Conservation (phyloP, 176 grass and related monocot genomes). For the Alopecurus myosuroides region DNA sequence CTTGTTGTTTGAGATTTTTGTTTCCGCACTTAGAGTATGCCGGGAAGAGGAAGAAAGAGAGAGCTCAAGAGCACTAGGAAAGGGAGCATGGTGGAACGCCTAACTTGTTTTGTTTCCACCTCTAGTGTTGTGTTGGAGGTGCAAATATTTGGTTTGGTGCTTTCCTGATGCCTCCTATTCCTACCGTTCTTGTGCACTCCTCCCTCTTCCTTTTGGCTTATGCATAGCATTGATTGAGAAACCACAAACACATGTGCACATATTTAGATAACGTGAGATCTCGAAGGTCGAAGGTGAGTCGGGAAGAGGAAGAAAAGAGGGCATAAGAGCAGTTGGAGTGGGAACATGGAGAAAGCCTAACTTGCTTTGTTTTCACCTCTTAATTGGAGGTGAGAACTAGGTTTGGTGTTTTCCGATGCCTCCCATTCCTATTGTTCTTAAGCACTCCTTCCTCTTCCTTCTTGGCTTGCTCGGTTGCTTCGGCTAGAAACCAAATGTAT, state of each 20-base stretch:
- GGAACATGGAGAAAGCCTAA: constrained; percentile 9
- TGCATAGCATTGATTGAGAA: background rate
- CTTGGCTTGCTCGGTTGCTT: background rate
- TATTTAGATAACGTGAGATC: background rate
- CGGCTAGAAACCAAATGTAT: background rate
- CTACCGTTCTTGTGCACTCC: background rate
- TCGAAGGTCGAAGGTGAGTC: background rate
- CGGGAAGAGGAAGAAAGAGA: constrained; percentile 37
- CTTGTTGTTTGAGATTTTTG: background rate
- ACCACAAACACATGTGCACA: background rate
- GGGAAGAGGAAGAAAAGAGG: constrained; percentile 33
- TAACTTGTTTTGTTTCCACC: background rate
- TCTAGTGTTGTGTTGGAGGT: background rate
- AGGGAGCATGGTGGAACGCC: constrained; percentile 43
- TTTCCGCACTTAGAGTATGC: background rate
- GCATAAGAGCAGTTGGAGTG: constrained; percentile 24
- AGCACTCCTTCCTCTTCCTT: constrained; percentile 21
- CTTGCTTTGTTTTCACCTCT: background rate
- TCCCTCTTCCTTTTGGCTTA: constrained; percentile 12
- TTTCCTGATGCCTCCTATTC: constrained; percentile 21
- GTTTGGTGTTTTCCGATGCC: constrained; percentile 19
- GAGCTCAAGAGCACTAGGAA: constrained; percentile 21
- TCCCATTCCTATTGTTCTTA: constrained; percentile 36
- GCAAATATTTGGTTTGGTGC: background rate
- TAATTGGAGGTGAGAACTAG: background rate